Conservation (phyloP, 495 filamentous ascomycete species). For the Penicillium nucicola region DNA sequence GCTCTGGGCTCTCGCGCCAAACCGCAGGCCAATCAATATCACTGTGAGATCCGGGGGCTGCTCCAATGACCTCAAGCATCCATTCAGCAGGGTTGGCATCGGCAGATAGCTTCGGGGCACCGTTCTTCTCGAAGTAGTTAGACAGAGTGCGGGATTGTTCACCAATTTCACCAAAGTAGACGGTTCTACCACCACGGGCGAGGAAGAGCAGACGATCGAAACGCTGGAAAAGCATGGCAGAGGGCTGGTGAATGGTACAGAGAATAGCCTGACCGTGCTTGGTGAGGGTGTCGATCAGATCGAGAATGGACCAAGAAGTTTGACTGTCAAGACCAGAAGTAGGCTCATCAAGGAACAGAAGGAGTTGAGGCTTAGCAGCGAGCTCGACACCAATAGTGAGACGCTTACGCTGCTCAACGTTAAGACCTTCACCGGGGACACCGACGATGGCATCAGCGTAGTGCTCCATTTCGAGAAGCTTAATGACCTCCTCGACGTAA, state of each 20-base stretch:
- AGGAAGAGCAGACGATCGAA: slow-evolving; percentile 91
- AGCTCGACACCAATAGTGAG: slow-evolving; percentile 89
- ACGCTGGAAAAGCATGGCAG: slow-evolving; percentile 89
- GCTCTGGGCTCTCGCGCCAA: slow-evolving; percentile 78
- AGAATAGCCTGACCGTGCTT: slow-evolving; percentile 88
- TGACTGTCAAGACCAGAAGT: slow-evolving; percentile 87
- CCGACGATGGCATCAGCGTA: slow-evolving; percentile 44
- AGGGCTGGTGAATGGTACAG: slow-evolving; percentile 95
- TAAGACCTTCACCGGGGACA: slow-evolving; percentile 59
- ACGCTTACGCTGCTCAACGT: slow-evolving; percentile 88
- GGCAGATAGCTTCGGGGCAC: slow-evolving; percentile 63
- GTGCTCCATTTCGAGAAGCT: slow-evolving; percentile 79
- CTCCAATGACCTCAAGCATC: slow-evolving; percentile 94
- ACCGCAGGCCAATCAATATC: slow-evolving; percentile 79
- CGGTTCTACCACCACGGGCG: slow-evolving; percentile 73
- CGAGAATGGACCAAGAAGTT: slow-evolving; percentile 86
- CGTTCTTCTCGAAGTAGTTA: slow-evolving; percentile 78
- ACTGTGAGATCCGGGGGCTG: slow-evolving; percentile 75
- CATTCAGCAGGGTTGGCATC: slow-evolving; percentile 90
- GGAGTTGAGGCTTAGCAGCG: slow-evolving; percentile 80
- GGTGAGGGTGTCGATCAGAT: slow-evolving; percentile 81
- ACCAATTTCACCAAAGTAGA: slow-evolving; percentile 90
- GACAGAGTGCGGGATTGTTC: slow-evolving; percentile 70
- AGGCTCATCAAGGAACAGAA: slow-evolving; percentile 88
- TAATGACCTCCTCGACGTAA: slow-evolving; percentile 91